Evolutionary conservation across 345 rosid species (phyloP), one percentile per base, ranked within the genome.

Genomic region (Camelina laxa): DNA sequence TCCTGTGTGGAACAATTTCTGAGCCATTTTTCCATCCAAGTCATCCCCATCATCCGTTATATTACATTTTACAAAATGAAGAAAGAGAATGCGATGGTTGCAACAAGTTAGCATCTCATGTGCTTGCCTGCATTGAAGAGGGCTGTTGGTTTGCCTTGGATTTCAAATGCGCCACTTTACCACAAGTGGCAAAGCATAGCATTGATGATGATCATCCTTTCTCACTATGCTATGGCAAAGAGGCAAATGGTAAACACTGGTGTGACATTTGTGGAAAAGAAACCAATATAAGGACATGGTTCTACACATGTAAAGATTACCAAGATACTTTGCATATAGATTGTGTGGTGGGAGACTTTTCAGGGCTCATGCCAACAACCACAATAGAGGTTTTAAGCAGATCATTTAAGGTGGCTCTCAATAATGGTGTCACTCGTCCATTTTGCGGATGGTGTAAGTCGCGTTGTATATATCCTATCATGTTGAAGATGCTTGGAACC

Each of bases 221-320:
- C 20, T 33, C 49, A 7, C 33, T 67, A 67, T 38, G 35, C 10
- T 67, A 6, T 47, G 51, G 21, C 51, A 47, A 16, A 47, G 4
- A 47, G 10, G 11, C 51, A 16, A 16, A 9, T 47, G 51, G 51
- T 47, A 47, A 16, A 47, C 10, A 47, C 51, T 47, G 51, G 51
- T 47, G 51, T 47, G 51, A 3, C 1, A 16, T 47, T 47, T 47
- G 54, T 42, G 41, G 17, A 4, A 69, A 16, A 20, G 14, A 55
- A 69, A 6, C 13, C 8, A 12, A 41, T 42, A 39, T 16, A 54
- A 0, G 9, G 0, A 41, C 1, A 17, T 69, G 73, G 73, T 69
- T 39, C 41, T 69, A 56, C 22, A 69, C 73, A 1, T 53, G 72
- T 16, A 41, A 54, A 51, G 62, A 68, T 41, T 12, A 19, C 0